Percentiles rank a stretch among this genome's conserved stretches.
Conservation (phyloP, 495 filamentous ascomycete species). For the Xylaria nigripes region DNA sequence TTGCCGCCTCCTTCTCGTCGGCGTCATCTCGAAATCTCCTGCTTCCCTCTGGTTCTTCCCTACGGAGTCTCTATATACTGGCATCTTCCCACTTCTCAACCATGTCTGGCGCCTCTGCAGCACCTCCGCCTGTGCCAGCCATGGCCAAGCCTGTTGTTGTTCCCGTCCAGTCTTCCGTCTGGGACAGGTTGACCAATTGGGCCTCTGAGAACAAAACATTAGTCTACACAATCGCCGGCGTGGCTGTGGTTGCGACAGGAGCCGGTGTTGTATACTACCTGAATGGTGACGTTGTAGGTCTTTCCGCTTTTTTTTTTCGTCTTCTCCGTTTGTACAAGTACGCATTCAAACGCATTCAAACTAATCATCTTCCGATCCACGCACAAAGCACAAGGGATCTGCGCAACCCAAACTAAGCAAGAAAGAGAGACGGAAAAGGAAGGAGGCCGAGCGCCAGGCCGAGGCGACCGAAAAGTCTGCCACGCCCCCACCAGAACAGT, state of each 20-base stretch:
- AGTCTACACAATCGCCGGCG: constrained; percentile 92
- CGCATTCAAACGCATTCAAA: background rate
- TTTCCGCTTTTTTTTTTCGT: background rate
- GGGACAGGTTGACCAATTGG: constrained; percentile 86
- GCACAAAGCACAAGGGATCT: constrained; percentile 23
- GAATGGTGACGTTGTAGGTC: constrained; percentile 38
- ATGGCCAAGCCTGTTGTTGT: constrained; percentile 30
- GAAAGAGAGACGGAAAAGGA: constrained; percentile 58
- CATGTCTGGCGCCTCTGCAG: constrained; percentile 38
- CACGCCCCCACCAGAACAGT: constrained; percentile 28
- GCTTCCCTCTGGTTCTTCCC: background rate
- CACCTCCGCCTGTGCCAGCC: constrained; percentile 32
- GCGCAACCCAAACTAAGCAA: constrained; percentile 37
- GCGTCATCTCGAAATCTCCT: background rate
- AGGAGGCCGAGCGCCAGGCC: constrained; percentile 60
- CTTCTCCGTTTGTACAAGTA: background rate
- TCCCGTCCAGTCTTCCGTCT: constrained; percentile 56
- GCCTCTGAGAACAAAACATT: constrained; percentile 89
- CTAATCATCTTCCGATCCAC: background rate
- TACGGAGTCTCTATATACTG: background rate
- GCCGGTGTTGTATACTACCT: constrained; percentile 91
- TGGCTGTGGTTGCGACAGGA: constrained; percentile 80
- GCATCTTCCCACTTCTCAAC: background rate
- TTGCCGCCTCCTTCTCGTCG: no score
- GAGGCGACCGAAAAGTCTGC: constrained; percentile 35